Evolutionary conservation across 768 basidiomycete species (phyloP), one percentile per base, ranked within the genome.

Genomic region (Dioszegia aurantiaca): DNA sequence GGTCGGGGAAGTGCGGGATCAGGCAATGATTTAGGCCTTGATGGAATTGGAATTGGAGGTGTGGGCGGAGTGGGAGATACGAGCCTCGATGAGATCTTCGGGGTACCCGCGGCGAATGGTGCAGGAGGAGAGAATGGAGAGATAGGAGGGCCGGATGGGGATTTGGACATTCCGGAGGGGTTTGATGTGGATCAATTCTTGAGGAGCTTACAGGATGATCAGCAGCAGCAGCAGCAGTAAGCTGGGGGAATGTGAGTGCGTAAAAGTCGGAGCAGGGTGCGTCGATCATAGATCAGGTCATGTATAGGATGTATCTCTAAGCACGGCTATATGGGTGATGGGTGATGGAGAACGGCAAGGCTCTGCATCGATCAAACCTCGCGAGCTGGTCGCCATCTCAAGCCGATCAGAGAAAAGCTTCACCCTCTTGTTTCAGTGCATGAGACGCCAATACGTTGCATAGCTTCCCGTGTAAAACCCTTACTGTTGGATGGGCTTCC

Each of bases 151-250:
- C 11, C 21, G n/a, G 52, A 3, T 19, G n/a, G 23, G 26, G 55
- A 40, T 3, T 8, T 57, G 44, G 57, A 43, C 4, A 33, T 56
- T 24, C 55, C 55, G 43, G 57, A 58, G 16, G 67, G 65, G 26
- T 72, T 72, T 55, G 64, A 72, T 37, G 67, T 72, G 41, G 67
- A 72, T 58, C 65, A 72, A 46, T 72, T 72, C 39, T 36, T 72
- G 53, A 41, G 41, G 45, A 43, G 48, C 44, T 27, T 49, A 28
- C 39, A 58, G 23, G 44, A 48, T 17, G 55, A 40, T 31, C n/a
- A 30, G 46, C 5, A 17, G 10, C 30, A 26, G 23, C 27, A 39
- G 14, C 5, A 4, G 21, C 30, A 17, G 30, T 8, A 4, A 12
- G 37, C 3, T 27, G 41, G 53, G 33, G 6, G 33, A 33, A 33